Evolutionary conservation across 2,329 filamentous ascomycete genomes (phyloP), one percentile per base, ranked within the genome.

Genomic region (Sclerotiophoma versabilis): DNA sequence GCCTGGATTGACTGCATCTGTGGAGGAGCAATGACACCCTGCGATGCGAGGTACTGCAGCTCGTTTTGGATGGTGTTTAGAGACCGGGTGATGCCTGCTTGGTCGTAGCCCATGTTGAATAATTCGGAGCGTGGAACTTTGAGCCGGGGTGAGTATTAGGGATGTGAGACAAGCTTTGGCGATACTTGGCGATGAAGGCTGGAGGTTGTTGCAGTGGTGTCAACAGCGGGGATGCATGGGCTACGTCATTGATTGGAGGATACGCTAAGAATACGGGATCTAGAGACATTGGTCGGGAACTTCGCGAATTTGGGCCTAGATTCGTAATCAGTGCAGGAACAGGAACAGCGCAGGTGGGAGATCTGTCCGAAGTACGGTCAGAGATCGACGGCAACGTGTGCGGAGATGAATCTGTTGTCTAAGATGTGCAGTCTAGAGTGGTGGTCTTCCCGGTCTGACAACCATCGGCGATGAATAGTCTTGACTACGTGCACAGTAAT

Each of bases 1-100:
- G 62, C 60, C 27, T 58, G 58, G 6, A 63, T 63, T 4, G 57
- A 59, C 14, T 62, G 60, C n/a, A 60, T 33, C 17, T 63, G 60
- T 5, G 60, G 62, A 10, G 57, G 29, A 3, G 57, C 54, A 14
- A 65, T 34, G 14, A 63, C 54, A n/a, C 60, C 60, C 8, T 52
- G 37, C 11, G 55, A 53, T 7, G 59, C 60, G 4, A 65, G 62
- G 44, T 56, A 63, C 17, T 63, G 57, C 1, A 65, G 53, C 44
- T 63, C 62, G 0, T 58, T 65, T 7, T 47, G 53, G 25, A 62
- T 59, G 17, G 52, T 58, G 11, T 52, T 43, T 10, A 65, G 46
- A 7, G 59, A 64, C 25, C 60, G 59, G 23, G 50, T 60, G 42
- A 64, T 42, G 27, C 59, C 60, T 25, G 60, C 55, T 29, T 57